Base-by-base conservation (phyloP, 495 filamentous ascomycete species). In the Bombardia bombarda region DNA sequence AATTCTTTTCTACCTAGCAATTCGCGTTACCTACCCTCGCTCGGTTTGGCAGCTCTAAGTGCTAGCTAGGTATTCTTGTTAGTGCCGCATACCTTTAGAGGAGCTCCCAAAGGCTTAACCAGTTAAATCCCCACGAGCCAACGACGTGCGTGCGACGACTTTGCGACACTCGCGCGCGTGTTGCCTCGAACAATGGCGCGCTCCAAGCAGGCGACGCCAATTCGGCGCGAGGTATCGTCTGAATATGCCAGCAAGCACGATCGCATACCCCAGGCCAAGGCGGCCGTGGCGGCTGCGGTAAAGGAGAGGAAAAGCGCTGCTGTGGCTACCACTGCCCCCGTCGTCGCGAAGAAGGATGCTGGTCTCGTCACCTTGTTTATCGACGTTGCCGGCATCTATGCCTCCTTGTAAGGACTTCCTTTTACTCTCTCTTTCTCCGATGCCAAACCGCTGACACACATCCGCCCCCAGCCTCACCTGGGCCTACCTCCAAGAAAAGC, bases 401-500 rank as follows among this genome's bases (percentile, higher is more conserved):
- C 79, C 26, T 90, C 87, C 32, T 98, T 98, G 92, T 96, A 78
- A 55, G 83, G 30, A 7, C 2, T n/a, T n/a, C n/a, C n/a, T n/a
- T n/a, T n/a, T n/a, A n/a, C n/a, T n/a, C 24, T 6, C 7, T 13
- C 32, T 30, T 4, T 7, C 30, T 25, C 32, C 18, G 34, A 37
- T 37, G 10, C 10, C 34, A 7, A 33, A 33, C 18, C 17, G 34
- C 18, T 33, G 7, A 18, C 32, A 18, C 16, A 3, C 13, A 40
- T 40, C 49, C 26, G 13, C 22, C 4, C 9, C n/a, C 42, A 96
- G 92, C 63, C 73, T 98, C 2, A 85, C 88, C 35, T 98, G 92
- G 92, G 92, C 85, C 32, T 78, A 95, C 51, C 81, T 98, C 41
- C 92, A 98, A 75, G 92, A 98, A 62, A 87, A 90, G 42, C 90